Evolutionary conservation across 768 basidiomycete species (phyloP).

Genomic region (Tricholoma sp.): DNA sequence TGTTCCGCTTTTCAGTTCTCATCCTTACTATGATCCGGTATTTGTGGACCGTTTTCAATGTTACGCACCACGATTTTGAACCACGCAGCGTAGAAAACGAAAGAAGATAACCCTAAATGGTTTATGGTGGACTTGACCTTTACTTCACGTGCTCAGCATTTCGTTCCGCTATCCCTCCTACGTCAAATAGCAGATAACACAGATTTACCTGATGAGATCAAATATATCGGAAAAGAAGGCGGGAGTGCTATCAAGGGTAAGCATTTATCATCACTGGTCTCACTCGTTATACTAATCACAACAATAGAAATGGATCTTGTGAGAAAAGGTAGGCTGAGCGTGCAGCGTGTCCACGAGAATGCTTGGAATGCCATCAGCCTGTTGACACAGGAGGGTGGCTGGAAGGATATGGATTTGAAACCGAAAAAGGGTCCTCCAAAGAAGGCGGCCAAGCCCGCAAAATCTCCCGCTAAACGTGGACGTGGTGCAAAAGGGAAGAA

Average conservation of each 20-base stretch:
- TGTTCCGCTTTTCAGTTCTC: slow-evolving; percentile 30
- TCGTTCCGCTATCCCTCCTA: slow-evolving; percentile 74
- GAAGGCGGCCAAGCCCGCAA: slow-evolving; percentile 9
- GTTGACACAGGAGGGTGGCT: slow-evolving; percentile 74
- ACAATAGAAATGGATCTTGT: slow-evolving; percentile 70
- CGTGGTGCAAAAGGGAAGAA: slow-evolving; percentile 13
- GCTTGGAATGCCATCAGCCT: slow-evolving; percentile 60
- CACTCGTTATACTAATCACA: neutral
- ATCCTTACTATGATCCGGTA: slow-evolving; percentile 81
- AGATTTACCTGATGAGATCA: slow-evolving; percentile 46
- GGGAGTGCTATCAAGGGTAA: slow-evolving; percentile 60
- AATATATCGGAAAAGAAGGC: slow-evolving; percentile 63
- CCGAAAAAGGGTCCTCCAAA: slow-evolving; percentile 24
- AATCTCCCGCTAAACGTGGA: slow-evolving; percentile 3
- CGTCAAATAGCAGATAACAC: slow-evolving; percentile 50
- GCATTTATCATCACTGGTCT: slow-evolving; percentile 4
- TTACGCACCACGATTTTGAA: neutral
- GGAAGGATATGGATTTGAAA: slow-evolving; percentile 51
- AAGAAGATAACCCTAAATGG: slow-evolving; percentile 77
- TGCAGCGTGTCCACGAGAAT: slow-evolving; percentile 67
- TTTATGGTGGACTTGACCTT: slow-evolving; percentile 88
- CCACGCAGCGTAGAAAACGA: slow-evolving; percentile 59
- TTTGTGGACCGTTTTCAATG: neutral
- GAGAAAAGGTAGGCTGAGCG: slow-evolving; percentile 77
- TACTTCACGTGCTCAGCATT: slow-evolving; percentile 56